These are phyloP conservation scores for Fusarium piperis DNA, from an alignment of 2,329 filamentous ascomycete genomes.

Conservation along the genomic window DNA sequence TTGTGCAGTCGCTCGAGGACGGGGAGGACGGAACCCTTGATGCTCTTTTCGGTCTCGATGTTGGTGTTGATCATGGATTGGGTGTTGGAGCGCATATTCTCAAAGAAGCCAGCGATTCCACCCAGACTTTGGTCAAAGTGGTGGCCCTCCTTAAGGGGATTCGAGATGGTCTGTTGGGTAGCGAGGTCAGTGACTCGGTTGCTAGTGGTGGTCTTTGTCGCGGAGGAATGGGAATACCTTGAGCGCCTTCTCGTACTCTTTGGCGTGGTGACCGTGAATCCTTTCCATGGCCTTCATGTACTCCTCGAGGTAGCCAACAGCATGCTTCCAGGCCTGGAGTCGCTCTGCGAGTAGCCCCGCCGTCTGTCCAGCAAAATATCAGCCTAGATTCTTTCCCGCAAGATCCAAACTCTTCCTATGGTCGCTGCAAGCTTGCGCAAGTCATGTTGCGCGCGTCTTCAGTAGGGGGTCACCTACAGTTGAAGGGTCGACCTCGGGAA, in stretches of 20 bases:
- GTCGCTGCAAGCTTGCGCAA: neutral
- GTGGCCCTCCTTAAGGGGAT: constrained; percentile 86
- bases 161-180: constrained; percentile 75
- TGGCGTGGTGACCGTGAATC: constrained; percentile 83
- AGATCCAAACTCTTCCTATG: neutral
- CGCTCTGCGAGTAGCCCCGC: constrained; percentile 86
- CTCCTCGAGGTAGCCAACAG: constrained; percentile 88
- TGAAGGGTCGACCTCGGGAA: constrained; percentile 67
- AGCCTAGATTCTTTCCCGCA: constrained; percentile 1
- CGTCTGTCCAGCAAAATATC: constrained; percentile 59
- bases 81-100: constrained; percentile 93
- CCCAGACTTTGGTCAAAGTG: constrained; percentile 94
- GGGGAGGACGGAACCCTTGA: constrained; percentile 87
- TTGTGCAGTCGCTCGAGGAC: constrained; percentile 91
- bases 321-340: constrained; percentile 95
- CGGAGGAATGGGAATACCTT: constrained; percentile 63
- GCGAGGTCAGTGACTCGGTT: constrained; percentile 4
- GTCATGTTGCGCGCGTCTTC: neutral
- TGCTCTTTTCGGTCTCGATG: constrained; percentile 87
- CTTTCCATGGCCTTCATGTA: constrained; percentile 89
- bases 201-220: neutral
- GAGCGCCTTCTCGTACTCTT: constrained; percentile 94
- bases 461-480: constrained; percentile 56
- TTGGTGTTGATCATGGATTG: constrained; percentile 91
- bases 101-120: constrained; percentile 88